Evolutionary conservation across 2,329 filamentous ascomycete species (phyloP).

Genomic region (Alternaria sp.): DNA sequence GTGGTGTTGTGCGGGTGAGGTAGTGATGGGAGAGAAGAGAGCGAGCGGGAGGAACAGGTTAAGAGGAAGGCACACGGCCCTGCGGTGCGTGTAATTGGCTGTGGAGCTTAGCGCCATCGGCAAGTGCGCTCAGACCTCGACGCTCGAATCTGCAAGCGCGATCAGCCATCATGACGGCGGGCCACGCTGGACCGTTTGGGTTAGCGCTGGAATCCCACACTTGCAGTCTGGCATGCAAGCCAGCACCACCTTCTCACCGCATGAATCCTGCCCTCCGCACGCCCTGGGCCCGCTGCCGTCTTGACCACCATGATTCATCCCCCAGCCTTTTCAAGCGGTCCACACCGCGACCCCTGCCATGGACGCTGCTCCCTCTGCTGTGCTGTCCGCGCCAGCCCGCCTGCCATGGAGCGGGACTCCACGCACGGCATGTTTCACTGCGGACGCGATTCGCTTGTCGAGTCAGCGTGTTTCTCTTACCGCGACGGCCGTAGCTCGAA

Average conservation of each 20-base stretch:
- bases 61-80: slow-evolving; percentile 32
- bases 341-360: slow-evolving; percentile 15
- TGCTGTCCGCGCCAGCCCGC: slow-evolving; percentile 16
- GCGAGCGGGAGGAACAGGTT: slow-evolving; percentile 40
- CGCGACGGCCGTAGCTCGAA: slow-evolving; percentile 26
- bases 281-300: slow-evolving; percentile 18
- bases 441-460: slow-evolving; percentile 25
- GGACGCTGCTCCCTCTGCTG: slow-evolving; percentile 17
- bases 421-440: slow-evolving; percentile 31
- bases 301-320: slow-evolving; percentile 17
- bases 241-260: slow-evolving; percentile 29
- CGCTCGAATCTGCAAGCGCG: slow-evolving; percentile 29
- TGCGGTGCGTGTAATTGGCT: slow-evolving; percentile 32
- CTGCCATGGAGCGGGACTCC: slow-evolving; percentile 20
- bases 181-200: slow-evolving; percentile 7
- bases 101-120: slow-evolving; percentile 30
- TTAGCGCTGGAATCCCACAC: slow-evolving; percentile 19
- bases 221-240: slow-evolving; percentile 19
- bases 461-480: slow-evolving; percentile 26
- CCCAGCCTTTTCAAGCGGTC: slow-evolving; percentile 7
- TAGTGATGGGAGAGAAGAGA: slow-evolving; percentile 37
- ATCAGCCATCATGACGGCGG: slow-evolving; percentile 25
- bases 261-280: slow-evolving; percentile 21
- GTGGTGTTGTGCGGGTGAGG: slow-evolving; percentile 36
- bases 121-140: slow-evolving; percentile 26